Base-by-base conservation (phyloP, 495 filamentous ascomycete genomes). In the Penicillium ucsense region DNA sequence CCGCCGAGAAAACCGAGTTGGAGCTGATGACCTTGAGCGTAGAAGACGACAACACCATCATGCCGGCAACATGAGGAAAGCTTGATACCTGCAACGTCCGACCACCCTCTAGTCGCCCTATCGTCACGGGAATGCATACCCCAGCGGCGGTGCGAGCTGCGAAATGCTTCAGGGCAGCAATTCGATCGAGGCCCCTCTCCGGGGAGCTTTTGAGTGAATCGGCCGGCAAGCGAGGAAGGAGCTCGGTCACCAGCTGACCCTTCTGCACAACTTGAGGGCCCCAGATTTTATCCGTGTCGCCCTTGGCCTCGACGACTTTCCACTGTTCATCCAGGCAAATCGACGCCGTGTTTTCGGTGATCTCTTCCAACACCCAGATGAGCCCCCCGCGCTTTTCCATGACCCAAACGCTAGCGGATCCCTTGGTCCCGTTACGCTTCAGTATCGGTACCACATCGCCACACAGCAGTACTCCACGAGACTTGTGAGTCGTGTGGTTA, bases 301-400 rank as follows among this genome's bases (percentile, higher is more conserved):
- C 92, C 9, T 77, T 73, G 27, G 82, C 75, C 39, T 75, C 78
- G 10, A 76, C 70, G 10, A 95, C 74, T 34, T 76, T 74, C 43
- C 88, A 89, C 30, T 84, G 79, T 36, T 84, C 77, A 56, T 91
- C 88, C 28, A 89, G 74, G 29, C 62, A 75, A 7, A 98, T 55
- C 46, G 75, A 74, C 30, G 86, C 89, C 34, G 91, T 81, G 60
- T 98, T 89, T 70, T 98, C 92, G 45, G 88, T 88, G 45, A 98
- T 96, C 64, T 98, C 92, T 66, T 98, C 92, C 4, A 98, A 61
- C 10, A 98, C 92, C 92, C 92, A 98, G 45, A 98, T 96, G 41
- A 98, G 63, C 5, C 90, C 89, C 39, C 89, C 86, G 38, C 80
- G 78, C 62, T 98, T 98, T 64, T 98, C 92, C 71, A 96, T 97